These are phyloP conservation scores for Colletotrichum liaoningense DNA, from an alignment of 2,329 filamentous ascomycete species.

Conservation along the genomic window DNA sequence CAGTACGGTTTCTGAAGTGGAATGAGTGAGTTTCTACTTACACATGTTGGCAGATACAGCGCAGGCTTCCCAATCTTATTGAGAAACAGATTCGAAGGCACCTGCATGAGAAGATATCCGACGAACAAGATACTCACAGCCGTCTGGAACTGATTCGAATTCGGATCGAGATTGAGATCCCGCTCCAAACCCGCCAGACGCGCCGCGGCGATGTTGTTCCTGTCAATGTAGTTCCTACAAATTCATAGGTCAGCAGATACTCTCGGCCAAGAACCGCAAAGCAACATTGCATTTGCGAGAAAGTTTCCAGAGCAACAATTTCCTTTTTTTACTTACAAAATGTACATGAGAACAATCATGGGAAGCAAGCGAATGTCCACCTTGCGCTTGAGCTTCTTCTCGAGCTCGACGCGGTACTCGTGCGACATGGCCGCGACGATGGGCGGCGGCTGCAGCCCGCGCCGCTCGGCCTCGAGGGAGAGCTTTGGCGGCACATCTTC, in stretches of 20 bases:
- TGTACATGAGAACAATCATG: conserved; percentile 63
- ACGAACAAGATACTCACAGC: conserved; percentile 64
- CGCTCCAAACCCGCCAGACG: conserved; percentile 61
- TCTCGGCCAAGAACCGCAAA: neutral
- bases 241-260: too few relatives aligned
- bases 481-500: conserved; percentile 9
- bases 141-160: conserved; percentile 49
- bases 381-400: conserved; percentile 48
- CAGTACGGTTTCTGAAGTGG: neutral
- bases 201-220: conserved; percentile 59
- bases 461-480: conserved; percentile 21
- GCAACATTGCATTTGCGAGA: neutral
- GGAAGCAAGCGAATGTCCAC: conserved; percentile 55
- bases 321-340: conserved; percentile 47
- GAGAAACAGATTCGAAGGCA: conserved; percentile 63
- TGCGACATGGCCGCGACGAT: conserved; percentile 29
- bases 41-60: conserved; percentile 56
- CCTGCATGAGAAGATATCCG: conserved; percentile 62
- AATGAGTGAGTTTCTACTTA: conserved; percentile 41
- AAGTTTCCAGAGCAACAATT: too few relatives aligned
- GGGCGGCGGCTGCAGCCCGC: conserved; percentile 22
- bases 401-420: conserved; percentile 34
- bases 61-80: conserved; percentile 63
- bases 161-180: conserved; percentile 47
- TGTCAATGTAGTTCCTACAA: conserved; percentile 27